Conservation (phyloP, 2,329 filamentous ascomycete species). For the Exophiala sideris region DNA sequence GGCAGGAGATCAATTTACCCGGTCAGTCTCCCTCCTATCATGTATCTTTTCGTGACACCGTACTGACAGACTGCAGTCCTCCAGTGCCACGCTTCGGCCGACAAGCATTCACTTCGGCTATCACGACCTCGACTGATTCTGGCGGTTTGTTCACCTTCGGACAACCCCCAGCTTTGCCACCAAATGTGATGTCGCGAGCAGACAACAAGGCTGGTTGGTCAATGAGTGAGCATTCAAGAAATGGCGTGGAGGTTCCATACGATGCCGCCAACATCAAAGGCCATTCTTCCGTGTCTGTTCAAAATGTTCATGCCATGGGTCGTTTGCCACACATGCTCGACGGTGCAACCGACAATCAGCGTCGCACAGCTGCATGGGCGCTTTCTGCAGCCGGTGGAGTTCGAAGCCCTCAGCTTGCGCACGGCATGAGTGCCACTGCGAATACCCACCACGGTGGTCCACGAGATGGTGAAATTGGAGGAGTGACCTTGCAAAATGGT, state of each 20-base stretch:
- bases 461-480: constrained; percentile 12
- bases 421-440: constrained; percentile 12
- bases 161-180: constrained; percentile 10
- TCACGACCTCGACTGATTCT: constrained; percentile 7
- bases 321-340: constrained; percentile 27
- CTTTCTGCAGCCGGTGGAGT: constrained; percentile 24
- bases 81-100: constrained; percentile 1
- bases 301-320: constrained; percentile 27
- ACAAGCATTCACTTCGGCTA: constrained; percentile 4
- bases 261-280: constrained; percentile 24
- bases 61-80: constrained; percentile 9
- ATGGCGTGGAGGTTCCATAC: constrained; percentile 3
- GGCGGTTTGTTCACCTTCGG: constrained; percentile 9
- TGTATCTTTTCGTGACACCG: not conserved
- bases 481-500: constrained; percentile 2
- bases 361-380: constrained; percentile 19
- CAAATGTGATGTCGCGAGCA: constrained; percentile 10
- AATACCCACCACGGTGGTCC: constrained; percentile 22
- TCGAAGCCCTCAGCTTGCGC: constrained; percentile 19
- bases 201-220: constrained; percentile 13
- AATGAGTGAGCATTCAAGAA: constrained; percentile 8
- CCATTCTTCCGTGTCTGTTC: constrained; percentile 25
- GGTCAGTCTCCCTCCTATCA: constrained; percentile 2
- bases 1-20: not conserved
- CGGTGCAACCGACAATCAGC: constrained; percentile 21